Base-by-base conservation (phyloP, 2,329 filamentous ascomycete species). In the Phaeosphaeria sp. region DNA sequence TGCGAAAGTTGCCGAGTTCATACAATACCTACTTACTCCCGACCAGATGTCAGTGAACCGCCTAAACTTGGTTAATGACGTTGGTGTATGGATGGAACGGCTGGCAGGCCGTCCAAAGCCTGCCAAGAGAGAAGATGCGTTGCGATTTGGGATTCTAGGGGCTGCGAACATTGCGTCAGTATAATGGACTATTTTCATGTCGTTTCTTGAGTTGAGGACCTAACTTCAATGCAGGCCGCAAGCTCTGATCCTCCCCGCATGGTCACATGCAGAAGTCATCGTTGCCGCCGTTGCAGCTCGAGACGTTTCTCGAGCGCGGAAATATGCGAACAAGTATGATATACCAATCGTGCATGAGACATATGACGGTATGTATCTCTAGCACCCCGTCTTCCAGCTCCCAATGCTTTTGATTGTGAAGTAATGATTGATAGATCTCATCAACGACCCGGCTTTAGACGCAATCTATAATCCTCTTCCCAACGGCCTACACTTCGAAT, bases 211-310 rank as follows among this genome's bases (percentile, higher is more conserved):
- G 11, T 18, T 20, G 5, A 6, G 6, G 21, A 24, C 3, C 20
- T 25, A 17, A 62, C 46, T 6, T 18, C 17, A 13, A 7, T 9
- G 40, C 57, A 81, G 78, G 8, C 79, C 80, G 0, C 51, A 72
- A 17, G 78, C 79, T 13, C 62, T 86, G 18, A 80, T 87, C 36
- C 66, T 57, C 2, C 84, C 85, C 0, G 84, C 84, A 15, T 81
- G 77, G 59, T 79, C 77, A 2, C 85, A 88, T 63, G 76, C 84
- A 0, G 83, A 85, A 40, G 81, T 87, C 15, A 75, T 86, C 13
- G 58, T 88, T 13, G 77, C 81, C 8, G 82, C 80, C 4, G 78
- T 88, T 1, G 83, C 85, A 2, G 83, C 84, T 2, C 78, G 85
- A 4, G 80, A 85, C 66, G 73, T 64, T 30, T 69, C 67, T 4